phyloP scores from a whole-genome alignment of 2,329 filamentous ascomycete species.

The Rhinocladiella similis region DNA sequence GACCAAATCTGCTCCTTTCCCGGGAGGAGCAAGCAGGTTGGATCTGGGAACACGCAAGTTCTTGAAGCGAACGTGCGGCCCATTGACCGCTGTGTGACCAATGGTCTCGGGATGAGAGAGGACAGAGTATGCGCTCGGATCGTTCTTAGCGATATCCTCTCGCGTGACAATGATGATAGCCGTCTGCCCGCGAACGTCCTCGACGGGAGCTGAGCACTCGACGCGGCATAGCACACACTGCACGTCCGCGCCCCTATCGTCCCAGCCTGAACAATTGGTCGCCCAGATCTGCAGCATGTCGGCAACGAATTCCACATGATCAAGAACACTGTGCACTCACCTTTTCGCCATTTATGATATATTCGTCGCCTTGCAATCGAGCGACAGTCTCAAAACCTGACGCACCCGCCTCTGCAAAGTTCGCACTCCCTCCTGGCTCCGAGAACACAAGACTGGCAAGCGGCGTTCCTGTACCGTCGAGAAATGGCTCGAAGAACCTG shows the following conservation, averaged over 20 bases:
- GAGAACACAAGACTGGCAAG: constrained; percentile 54
- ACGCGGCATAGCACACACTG: constrained; percentile 55
- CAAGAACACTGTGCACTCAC: constrained; percentile 24
- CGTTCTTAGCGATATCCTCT: constrained; percentile 49
- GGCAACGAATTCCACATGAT: neutral
- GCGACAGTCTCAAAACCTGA: constrained; percentile 53
- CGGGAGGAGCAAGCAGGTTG: constrained; percentile 49
- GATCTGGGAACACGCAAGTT: constrained; percentile 49
- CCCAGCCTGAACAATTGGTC: constrained; percentile 57
- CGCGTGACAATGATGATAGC: constrained; percentile 54
- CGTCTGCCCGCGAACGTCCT: constrained; percentile 38
- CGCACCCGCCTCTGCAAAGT: constrained; percentile 53
- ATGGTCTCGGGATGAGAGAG: constrained; percentile 47
- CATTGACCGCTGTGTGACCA: constrained; percentile 51
- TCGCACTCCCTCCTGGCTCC: constrained; percentile 55
- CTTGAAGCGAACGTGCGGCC: constrained; percentile 51
- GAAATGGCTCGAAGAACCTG: constrained; percentile 51
- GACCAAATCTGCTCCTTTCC: constrained; percentile 45
- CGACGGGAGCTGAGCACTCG: constrained; percentile 23
- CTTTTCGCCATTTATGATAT: constrained; percentile 57
- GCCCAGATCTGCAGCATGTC: constrained; percentile 49
- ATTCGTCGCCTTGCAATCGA: constrained; percentile 49
- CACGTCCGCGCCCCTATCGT: constrained; percentile 53
- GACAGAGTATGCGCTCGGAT: constrained; percentile 45
- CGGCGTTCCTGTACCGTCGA: constrained; percentile 46